These are phyloP conservation scores for Jimgerdemannia flammicorona DNA, from an alignment of 192 early-diverging fungal species.

Conservation along the genomic window DNA sequence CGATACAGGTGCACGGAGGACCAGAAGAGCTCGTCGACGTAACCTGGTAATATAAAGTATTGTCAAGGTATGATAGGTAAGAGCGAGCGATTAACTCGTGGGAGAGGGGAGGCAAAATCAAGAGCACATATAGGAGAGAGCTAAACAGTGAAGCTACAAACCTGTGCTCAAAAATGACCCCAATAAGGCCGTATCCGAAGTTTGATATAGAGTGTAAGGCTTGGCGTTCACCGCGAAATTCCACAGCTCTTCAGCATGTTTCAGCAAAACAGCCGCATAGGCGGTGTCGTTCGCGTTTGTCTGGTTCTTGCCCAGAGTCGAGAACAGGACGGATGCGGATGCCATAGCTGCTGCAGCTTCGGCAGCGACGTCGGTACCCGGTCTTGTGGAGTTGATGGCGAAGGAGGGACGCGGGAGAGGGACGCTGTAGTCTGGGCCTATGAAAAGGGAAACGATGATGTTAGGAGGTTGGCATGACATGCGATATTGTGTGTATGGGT, in stretches of 20 bases:
- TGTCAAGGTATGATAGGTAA: slow-evolving; percentile 1
- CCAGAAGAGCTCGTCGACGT: slow-evolving; percentile 43
- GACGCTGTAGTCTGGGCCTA: slow-evolving; percentile 3
- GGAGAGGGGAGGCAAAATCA: no score
- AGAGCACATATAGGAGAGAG: not conserved
- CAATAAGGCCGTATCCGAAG: slow-evolving; percentile 1
- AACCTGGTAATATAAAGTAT: slow-evolving; percentile 28
- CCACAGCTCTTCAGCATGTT: slow-evolving; percentile 36
- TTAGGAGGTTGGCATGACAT: not conserved
- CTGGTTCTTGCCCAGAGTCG: slow-evolving; percentile 1
- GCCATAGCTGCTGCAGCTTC: slow-evolving; percentile 48
- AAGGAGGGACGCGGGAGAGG: slow-evolving; percentile 38
- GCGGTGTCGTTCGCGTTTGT: slow-evolving; percentile 28
- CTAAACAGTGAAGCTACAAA: not conserved
- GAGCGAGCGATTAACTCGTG: no score
- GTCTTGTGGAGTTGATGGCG: slow-evolving; percentile 25
- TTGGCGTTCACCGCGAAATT: slow-evolving; percentile 26
- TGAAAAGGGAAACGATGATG: not conserved
- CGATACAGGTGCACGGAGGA: slow-evolving; percentile 43
- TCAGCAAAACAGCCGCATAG: slow-evolving; percentile 29
- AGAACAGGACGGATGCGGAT: slow-evolving; percentile 39
- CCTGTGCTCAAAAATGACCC: not conserved
- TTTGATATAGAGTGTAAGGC: slow-evolving; percentile 34
- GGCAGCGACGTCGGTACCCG: slow-evolving; percentile 42
- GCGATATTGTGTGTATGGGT: not conserved